Evolutionary conservation across 2,329 filamentous ascomycete genomes (phyloP), one percentile per base, ranked within the genome.

Genomic region (Pseudogymnoascus sp.): DNA sequence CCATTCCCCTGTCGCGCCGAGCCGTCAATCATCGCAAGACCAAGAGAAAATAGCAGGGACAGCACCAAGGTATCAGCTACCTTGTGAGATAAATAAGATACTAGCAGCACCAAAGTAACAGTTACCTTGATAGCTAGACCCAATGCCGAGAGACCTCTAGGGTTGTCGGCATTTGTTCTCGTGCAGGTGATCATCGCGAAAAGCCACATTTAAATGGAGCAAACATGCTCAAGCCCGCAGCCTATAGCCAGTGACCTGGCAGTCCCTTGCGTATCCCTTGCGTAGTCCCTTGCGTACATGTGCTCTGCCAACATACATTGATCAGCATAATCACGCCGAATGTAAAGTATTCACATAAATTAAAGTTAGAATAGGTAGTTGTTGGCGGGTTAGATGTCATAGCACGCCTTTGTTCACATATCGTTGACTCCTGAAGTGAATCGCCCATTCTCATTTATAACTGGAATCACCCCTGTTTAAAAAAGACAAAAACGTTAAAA

Each of bases 151-250:
- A 30, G 33, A 11, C 5, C 28, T 19, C 16, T 28, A 35, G n/a
- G 49, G n/a, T 35, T 33, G 28, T 22, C 28, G 28, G 49, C 5
- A 55, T 55, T 33, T 5, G 28, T 28, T 22, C 2, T 55, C 5
- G 5, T 14, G 49, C 49, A 55, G 49, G 28, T 55, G 49, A 55
- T 55, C 49, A 55, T 33, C 49, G 2, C 11, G 28, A 55, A 55
- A 55, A 55, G 49, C 49, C 49, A 33, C 49, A 19, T 55, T 33
- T 55, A 55, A 55, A 55, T 55, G 49, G 49, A 55, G 49, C 49
- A 55, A 55, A 55, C 28, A 55, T 55, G 49, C 49, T 55, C 49
- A 55, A 30, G 28, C 28, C 9, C 16, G 49, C 28, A 55, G 28
- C 28, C 49, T 33, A 55, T 55, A 14, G 16, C 28, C 28, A 55